Evolutionary conservation across 768 basidiomycete species (phyloP).

Genomic region (Lyophyllum decastes): DNA sequence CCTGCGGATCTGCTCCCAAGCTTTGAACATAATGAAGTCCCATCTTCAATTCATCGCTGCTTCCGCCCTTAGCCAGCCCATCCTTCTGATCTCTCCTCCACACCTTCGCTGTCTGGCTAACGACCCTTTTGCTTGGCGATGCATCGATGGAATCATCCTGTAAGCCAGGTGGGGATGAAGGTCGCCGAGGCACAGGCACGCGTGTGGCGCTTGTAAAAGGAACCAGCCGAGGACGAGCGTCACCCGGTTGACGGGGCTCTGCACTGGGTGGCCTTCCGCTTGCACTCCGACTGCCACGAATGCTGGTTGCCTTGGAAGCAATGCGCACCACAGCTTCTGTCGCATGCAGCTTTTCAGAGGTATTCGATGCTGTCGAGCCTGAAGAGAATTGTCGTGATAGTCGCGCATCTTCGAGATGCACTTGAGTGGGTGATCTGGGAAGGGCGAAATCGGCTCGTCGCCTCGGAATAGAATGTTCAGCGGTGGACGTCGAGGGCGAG

Average conservation of each 20-base stretch:
- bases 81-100: slow-evolving; percentile 26
- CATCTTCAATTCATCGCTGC: slow-evolving; percentile 66
- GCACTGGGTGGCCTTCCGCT: slow-evolving; percentile 32
- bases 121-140: slow-evolving; percentile 43
- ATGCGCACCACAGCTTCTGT: slow-evolving; percentile 47
- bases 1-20: slow-evolving; percentile 53
- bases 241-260: slow-evolving; percentile 26
- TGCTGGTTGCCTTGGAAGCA: slow-evolving; percentile 55
- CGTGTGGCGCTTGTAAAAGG: slow-evolving; percentile 71
- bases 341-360: slow-evolving; percentile 36
- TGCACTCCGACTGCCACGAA: slow-evolving; percentile 47
- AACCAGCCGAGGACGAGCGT: slow-evolving; percentile 59
- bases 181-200: slow-evolving; percentile 59
- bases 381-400: slow-evolving; percentile 36
- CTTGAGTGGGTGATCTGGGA: slow-evolving; percentile 49
- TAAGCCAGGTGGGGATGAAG: slow-evolving; percentile 31
- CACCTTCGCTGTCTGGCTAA: slow-evolving; percentile 69
- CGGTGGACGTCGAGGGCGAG: slow-evolving; percentile 69
- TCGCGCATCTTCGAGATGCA: slow-evolving; percentile 38
- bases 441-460: slow-evolving; percentile 70
- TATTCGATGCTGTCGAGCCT: slow-evolving; percentile 33
- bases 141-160: slow-evolving; percentile 18
- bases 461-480: slow-evolving; percentile 63
- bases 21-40: slow-evolving; percentile 73
- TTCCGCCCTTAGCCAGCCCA: slow-evolving; percentile 35